Evolutionary conservation across 345 rosid genomes (phyloP), one percentile per base, ranked within the genome.

Genomic region (Murraya paniculata): DNA sequence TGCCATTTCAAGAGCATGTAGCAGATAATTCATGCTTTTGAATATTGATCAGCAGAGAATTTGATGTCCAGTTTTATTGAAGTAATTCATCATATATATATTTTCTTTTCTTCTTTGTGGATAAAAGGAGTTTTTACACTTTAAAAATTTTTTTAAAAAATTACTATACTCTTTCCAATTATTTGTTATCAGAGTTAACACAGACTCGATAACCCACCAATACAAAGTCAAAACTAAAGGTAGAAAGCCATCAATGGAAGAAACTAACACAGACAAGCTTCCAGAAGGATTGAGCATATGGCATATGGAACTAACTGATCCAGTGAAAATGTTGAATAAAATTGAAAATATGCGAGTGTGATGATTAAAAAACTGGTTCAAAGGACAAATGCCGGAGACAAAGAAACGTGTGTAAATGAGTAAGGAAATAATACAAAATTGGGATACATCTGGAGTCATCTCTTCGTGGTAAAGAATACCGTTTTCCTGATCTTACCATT

Each of bases 371-470:
- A 38, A 48, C 33, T n/a, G 16, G 18, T 64, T 30, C 2, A 13
- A 45, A 30, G 22, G 8, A 9, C 14, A 45, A 21, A n/a, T 4
- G 31, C 48, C 13, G 2, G n/a, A 66, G n/a, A 35, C 48, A 72
- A 33, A 14, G 13, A 64, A 36, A 9, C 3, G 9, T 8, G 27
- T 24, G 35, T 19, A 14, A 48, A 64, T 62, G 70, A 39, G 18
- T 16, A 18, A 36, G 24, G 36, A 58, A 76, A 78, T 16, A 61
- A 38, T 73, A 68, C 79, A 81, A 68, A 77, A 68, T 33, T 14
- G 25, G 55, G 79, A 24, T 67, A 55, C 28, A 67, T 36, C 8
- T 22, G 9, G 55, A 10, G 55, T 41, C 7, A 13, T 25, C 10
- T 62, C 7, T 70, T 31, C 53, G 50, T 72, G 80, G 36, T 27